Evolutionary conservation across 306 rosid species (phyloP), one percentile per base, ranked within the genome.

Genomic region (Rosa multiflora): DNA sequence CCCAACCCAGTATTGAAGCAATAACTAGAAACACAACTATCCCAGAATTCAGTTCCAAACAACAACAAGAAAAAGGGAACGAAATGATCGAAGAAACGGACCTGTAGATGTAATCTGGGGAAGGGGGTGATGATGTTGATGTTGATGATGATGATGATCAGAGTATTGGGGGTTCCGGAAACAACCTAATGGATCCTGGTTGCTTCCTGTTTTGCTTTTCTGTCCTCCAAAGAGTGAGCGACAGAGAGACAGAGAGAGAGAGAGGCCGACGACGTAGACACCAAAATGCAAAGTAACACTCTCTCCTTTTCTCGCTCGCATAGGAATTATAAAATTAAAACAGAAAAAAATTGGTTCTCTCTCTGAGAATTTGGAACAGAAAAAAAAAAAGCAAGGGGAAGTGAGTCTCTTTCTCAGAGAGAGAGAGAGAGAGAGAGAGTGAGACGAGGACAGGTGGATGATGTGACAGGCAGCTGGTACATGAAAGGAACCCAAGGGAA

Each of bases 131-230:
- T 17, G 29, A 29, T 29, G 29, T 29, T 29, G 29, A 29, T 26
- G 26, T n/a, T n/a, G n/a, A n/a, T n/a, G 58, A 52, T 44, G 35
- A n/a, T n/a, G n/a, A 32, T 32, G 35, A 32, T 32, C 3, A 32
- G 35, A 32, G 35, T 32, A 32, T 32, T 32, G 35, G 35, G 48
- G 48, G 3, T 44, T 44, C 48, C 48, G 4, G 18, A 49, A 18
- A 49, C 69, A 80, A 55, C 70, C 79, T 66, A 55, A 74, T 70
- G 48, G 72, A 75, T 56, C 80, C 76, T 68, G 35, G 2, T 9
- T 12, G 15, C 52, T 48, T 32, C 35, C 35, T 32, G 35, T 32
- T 32, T 32, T 32, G 2, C 35, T 2, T 32, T 32, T 32, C 35
- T 32, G 35, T 67, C 62, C 71, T 13, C 20, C 51, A 13, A n/a